phyloP scores from a whole-genome alignment of 1,284 basidiomycete genomes.

The Cryptococcus sp. region DNA sequence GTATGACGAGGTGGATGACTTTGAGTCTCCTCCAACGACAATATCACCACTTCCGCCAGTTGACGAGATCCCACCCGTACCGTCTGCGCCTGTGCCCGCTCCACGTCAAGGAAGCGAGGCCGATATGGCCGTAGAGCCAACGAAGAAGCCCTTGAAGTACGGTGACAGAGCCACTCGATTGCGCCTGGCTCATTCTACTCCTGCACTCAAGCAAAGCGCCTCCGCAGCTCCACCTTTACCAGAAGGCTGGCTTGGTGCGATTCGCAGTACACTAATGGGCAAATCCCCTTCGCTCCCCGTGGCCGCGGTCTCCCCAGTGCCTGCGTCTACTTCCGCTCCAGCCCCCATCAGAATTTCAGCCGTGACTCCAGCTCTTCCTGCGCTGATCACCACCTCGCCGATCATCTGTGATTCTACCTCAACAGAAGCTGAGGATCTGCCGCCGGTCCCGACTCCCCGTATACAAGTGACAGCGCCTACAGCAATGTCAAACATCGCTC shows the following conservation, averaged over 20 bases:
- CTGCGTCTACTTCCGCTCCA: constrained; percentile 11
- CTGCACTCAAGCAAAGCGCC: constrained; percentile 21
- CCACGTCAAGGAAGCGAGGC: neutral
- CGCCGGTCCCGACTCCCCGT: constrained; percentile 35
- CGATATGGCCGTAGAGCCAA: neutral
- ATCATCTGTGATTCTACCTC: constrained; percentile 50
- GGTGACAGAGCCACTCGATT: constrained; percentile 36
- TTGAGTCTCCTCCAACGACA: constrained; percentile 29
- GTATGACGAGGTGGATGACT: constrained; percentile 31
- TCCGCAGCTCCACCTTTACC: constrained; percentile 10
- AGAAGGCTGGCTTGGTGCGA: constrained; percentile 32
- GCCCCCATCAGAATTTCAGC: constrained; percentile 31
- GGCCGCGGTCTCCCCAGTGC: neutral
- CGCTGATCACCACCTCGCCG: constrained; percentile 36
- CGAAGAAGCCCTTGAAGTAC: constrained; percentile 28
- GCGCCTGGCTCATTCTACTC: constrained; percentile 36
- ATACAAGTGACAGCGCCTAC: constrained; percentile 3
- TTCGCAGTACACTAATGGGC: constrained; percentile 23
- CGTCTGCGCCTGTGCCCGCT: constrained; percentile 7
- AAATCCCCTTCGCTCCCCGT: constrained; percentile 4
- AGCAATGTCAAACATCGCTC: constrained; percentile 23
- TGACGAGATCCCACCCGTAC: constrained; percentile 14
- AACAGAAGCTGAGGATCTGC: constrained; percentile 47
- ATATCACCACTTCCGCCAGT: constrained; percentile 5
- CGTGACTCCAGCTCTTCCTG: constrained; percentile 37